Evolutionary conservation across 78 protist genomes (phyloP).

Genomic region (Dictyostelium citrinum): DNA sequence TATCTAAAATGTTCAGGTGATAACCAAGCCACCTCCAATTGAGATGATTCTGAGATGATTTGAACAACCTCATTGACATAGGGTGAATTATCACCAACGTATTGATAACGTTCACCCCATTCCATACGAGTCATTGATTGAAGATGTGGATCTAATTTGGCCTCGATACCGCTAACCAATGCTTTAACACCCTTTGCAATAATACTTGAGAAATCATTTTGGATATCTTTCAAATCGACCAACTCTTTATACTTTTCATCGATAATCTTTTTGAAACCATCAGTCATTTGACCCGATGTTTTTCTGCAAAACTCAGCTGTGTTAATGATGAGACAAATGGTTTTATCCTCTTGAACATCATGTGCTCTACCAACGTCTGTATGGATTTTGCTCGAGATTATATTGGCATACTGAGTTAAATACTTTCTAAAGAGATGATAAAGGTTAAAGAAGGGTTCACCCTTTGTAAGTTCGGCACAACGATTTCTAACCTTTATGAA

Average conservation of each 20-base stretch:
- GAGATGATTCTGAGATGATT: neutral
- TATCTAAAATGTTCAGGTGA: constrained; percentile 49
- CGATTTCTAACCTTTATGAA: constrained; percentile 29
- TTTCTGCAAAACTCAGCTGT: constrained; percentile 71
- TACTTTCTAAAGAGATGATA: constrained; percentile 66
- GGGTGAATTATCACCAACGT: constrained; percentile 60
- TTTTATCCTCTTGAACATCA: constrained; percentile 36
- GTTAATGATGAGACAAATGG: constrained; percentile 62
- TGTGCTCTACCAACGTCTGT: constrained; percentile 39
- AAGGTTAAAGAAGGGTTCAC: constrained; percentile 67
- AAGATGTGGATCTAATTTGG: constrained; percentile 38
- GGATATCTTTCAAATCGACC: constrained; percentile 43
- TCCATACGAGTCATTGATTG: constrained; percentile 39
- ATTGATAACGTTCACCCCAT: constrained; percentile 50
- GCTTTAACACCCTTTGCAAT: constrained; percentile 62
- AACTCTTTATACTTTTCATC: constrained; percentile 15
- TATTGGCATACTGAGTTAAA: constrained; percentile 25
- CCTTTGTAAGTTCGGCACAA: constrained; percentile 27
- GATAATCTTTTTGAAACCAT: constrained; percentile 33
- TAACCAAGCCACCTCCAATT: neutral
- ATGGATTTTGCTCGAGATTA: neutral
- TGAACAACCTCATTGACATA: constrained; percentile 28
- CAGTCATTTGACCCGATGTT: constrained; percentile 28
- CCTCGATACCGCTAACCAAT: constrained; percentile 54
- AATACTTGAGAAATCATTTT: constrained; percentile 45